Conservation (phyloP, 768 basidiomycete genomes). For the Auriscalpium vulgare region DNA sequence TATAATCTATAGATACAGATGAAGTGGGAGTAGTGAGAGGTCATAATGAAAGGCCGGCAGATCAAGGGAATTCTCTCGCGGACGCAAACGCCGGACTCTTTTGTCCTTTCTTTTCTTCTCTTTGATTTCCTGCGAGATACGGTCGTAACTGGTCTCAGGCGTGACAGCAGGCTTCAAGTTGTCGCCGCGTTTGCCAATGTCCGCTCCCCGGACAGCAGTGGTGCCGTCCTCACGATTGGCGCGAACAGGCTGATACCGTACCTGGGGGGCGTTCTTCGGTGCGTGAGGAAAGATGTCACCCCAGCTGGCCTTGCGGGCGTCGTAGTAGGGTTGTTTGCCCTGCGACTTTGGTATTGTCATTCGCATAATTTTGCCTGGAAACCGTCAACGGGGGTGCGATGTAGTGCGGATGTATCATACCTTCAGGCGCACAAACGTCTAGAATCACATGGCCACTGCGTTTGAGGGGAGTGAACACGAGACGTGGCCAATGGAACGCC, state of each 20-base stretch:
- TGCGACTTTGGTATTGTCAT: constrained; percentile 89
- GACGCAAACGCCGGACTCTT: background rate
- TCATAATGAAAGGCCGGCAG: background rate
- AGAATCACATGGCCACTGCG: constrained; percentile 86
- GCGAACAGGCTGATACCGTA: constrained; percentile 41
- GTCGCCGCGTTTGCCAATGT: constrained; percentile 47
- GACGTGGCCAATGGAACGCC: constrained; percentile 83
- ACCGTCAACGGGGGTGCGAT: background rate
- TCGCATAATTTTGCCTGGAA: constrained; percentile 83
- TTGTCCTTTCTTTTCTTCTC: constrained; percentile 29
- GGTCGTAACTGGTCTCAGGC: constrained; percentile 29
- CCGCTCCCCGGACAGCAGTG: constrained; percentile 30
- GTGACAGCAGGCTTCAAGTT: constrained; percentile 14
- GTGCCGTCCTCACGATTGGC: constrained; percentile 23
- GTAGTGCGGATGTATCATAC: constrained; percentile 29
- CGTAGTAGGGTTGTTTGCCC: constrained; percentile 92
- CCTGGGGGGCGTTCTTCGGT: constrained; percentile 70
- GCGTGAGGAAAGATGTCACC: constrained; percentile 92
- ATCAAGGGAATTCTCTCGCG: background rate
- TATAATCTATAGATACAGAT: background rate
- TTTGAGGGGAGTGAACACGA: constrained; percentile 90
- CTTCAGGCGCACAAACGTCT: constrained; percentile 80
- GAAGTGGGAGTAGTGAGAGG: background rate
- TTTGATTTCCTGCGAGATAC: constrained; percentile 32
- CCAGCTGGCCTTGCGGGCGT: constrained; percentile 89